Conservation (phyloP, 1,284 basidiomycete genomes). For the Malassezia furfur region DNA sequence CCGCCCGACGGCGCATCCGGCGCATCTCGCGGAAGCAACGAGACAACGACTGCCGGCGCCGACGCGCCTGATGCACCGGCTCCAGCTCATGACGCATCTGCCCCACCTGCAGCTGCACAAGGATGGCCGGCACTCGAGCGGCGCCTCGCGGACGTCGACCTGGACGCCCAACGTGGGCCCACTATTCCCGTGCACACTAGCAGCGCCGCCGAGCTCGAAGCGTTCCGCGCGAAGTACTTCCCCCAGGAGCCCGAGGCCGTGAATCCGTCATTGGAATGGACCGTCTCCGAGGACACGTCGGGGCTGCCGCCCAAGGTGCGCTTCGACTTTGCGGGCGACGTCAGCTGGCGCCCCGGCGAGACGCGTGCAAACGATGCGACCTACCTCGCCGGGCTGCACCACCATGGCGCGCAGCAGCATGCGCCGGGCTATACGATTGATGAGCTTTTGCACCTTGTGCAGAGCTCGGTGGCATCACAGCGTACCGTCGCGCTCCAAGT, state of each 20-base stretch:
- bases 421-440: conserved; percentile 79
- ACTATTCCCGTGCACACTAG: conserved; percentile 16
- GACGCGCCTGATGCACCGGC: background rate
- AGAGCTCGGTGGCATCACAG: conserved; percentile 75
- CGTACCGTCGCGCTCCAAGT: conserved; percentile 71
- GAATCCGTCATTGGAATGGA: conserved; percentile 34
- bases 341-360: conserved; percentile 9
- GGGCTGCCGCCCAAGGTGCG: conserved; percentile 9
- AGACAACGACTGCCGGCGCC: background rate
- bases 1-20: background rate
- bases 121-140: conserved; percentile 1
- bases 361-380: conserved; percentile 19
- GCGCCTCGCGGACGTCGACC: background rate
- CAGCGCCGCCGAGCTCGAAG: conserved; percentile 51
- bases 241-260: conserved; percentile 54
- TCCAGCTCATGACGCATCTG: no score
- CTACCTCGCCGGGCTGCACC: conserved; percentile 62
- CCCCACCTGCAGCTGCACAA: background rate
- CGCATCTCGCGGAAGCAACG: background rate
- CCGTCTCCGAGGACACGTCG: conserved; percentile 10
- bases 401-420: conserved; percentile 66
- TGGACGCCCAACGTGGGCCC: conserved; percentile 28
- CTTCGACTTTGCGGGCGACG: conserved; percentile 33
- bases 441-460: conserved; percentile 70
- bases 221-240: conserved; percentile 74